Percentiles rank a stretch among this genome's conserved stretches.
These are phyloP conservation scores for Pneumocystis murina DNA, from an alignment of 1,139 yeast genomes.

Conservation along the genomic window DNA sequence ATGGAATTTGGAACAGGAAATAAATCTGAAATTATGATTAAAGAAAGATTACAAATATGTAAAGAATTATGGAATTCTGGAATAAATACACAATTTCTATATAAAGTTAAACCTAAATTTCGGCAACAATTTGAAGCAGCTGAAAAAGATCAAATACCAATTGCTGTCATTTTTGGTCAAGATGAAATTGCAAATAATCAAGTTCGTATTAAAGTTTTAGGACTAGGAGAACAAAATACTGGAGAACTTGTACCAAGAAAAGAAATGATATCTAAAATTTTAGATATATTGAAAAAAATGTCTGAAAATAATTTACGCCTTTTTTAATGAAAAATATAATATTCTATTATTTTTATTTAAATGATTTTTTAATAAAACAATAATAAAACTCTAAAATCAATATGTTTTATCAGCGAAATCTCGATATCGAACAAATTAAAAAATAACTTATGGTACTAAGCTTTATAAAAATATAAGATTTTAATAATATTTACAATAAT, in stretches of 20 bases:
- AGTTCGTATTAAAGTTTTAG: conserved; percentile 70
- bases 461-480: neutral
- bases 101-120: conserved; percentile 82
- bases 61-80: conserved; percentile 76
- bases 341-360: neutral
- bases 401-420: too few species aligned
- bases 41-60: conserved; percentile 79
- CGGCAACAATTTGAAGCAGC: conserved; percentile 97
- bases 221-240: conserved; percentile 74
- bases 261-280: conserved; percentile 42
- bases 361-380: too few species aligned
- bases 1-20: conserved; percentile 99
- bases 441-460: neutral
- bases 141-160: conserved; percentile 78
- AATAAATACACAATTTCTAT: conserved; percentile 76
- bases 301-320: neutral
- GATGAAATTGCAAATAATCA: conserved; percentile 76
- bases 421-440: too few species aligned
- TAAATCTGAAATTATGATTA: conserved; percentile 81
- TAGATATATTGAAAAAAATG: conserved; percentile 16
- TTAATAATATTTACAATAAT: neutral
- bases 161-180: conserved; percentile 87
- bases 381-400: too few species aligned
- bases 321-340: neutral
- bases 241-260: conserved; percentile 62